phyloP scores from a whole-genome alignment of 768 basidiomycete species.

The Naganishia friedmannii region DNA sequence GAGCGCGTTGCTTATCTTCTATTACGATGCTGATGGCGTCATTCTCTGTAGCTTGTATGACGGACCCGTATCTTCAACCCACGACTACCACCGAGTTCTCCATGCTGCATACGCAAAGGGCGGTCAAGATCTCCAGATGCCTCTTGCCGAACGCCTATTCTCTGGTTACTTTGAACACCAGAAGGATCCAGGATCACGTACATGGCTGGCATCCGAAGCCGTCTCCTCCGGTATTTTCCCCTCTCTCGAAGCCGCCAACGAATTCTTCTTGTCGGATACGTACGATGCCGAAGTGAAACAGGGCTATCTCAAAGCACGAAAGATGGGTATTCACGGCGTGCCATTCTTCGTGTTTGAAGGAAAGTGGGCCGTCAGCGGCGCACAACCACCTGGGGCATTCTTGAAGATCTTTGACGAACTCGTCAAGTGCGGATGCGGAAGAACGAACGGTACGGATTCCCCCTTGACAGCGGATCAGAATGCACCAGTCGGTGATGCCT shows the following conservation, averaged over 20 bases:
- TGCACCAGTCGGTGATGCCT: neutral
- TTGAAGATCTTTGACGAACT: constrained; percentile 30
- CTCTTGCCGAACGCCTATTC: constrained; percentile 62
- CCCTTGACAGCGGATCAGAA: neutral
- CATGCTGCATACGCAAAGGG: constrained; percentile 66
- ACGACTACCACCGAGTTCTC: constrained; percentile 67
- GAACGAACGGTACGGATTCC: constrained; percentile 16
- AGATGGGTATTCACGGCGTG: constrained; percentile 70
- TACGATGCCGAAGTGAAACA: constrained; percentile 64
- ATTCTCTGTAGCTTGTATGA: constrained; percentile 58
- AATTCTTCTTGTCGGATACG: constrained; percentile 67
- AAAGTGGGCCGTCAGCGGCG: constrained; percentile 73
- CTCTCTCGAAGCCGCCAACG: constrained; percentile 62
- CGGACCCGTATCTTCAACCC: constrained; percentile 67
- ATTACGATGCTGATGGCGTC: constrained; percentile 25
- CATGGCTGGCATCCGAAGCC: constrained; percentile 63
- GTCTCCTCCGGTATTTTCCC: constrained; percentile 61
- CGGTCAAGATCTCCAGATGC: constrained; percentile 62
- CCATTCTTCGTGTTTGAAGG: constrained; percentile 76
- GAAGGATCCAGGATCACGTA: constrained; percentile 63
- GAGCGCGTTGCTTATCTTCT: neutral
- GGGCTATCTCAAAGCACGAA: constrained; percentile 63
- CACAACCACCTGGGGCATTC: constrained; percentile 69
- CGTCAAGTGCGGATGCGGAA: constrained; percentile 23
- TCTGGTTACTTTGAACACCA: constrained; percentile 65